Evolutionary conservation across 2,329 filamentous ascomycete genomes (phyloP).

Genomic region (Trichoderma sp.): DNA sequence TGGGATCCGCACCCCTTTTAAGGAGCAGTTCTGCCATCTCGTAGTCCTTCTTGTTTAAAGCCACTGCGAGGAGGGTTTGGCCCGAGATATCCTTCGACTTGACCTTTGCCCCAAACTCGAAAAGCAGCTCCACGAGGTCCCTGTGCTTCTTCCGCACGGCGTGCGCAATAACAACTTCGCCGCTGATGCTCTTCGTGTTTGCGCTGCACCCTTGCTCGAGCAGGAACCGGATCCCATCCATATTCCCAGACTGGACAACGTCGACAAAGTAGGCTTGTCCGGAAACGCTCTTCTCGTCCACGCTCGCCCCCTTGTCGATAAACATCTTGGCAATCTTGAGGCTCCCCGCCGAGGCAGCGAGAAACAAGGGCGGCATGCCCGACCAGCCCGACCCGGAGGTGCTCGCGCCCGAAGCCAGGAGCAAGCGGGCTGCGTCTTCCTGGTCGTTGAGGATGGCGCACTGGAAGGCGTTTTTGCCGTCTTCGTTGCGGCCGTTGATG

Average conservation of each 20-base stretch:
- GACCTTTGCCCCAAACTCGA: slow-evolving; percentile 43
- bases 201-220: slow-evolving; percentile 39
- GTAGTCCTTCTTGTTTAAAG: slow-evolving; percentile 34
- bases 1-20: slow-evolving; percentile 40
- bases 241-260: slow-evolving; percentile 35
- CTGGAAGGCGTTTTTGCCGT: slow-evolving; percentile 41
- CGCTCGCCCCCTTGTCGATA: slow-evolving; percentile 37
- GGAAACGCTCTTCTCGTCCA: slow-evolving; percentile 37
- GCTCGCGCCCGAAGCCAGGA: slow-evolving; percentile 41
- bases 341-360: slow-evolving; percentile 39
- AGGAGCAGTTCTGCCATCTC: slow-evolving; percentile 43
- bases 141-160: slow-evolving; percentile 36
- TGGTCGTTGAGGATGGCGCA: slow-evolving; percentile 42
- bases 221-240: slow-evolving; percentile 38
- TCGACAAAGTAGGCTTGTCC: slow-evolving; percentile 40
- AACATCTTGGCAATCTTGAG: slow-evolving; percentile 37
- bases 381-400: slow-evolving; percentile 31
- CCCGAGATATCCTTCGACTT: slow-evolving; percentile 39
- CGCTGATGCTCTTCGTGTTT: slow-evolving; percentile 34
- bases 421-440: slow-evolving; percentile 38
- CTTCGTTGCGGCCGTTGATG: slow-evolving; percentile 43
- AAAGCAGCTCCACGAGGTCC: slow-evolving; percentile 37
- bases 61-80: slow-evolving; percentile 38
- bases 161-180: slow-evolving; percentile 37
- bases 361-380: slow-evolving; percentile 41